These are phyloP conservation scores for Neurospora sp. DNA, from an alignment of 495 filamentous ascomycete genomes.

Conservation along the genomic window DNA sequence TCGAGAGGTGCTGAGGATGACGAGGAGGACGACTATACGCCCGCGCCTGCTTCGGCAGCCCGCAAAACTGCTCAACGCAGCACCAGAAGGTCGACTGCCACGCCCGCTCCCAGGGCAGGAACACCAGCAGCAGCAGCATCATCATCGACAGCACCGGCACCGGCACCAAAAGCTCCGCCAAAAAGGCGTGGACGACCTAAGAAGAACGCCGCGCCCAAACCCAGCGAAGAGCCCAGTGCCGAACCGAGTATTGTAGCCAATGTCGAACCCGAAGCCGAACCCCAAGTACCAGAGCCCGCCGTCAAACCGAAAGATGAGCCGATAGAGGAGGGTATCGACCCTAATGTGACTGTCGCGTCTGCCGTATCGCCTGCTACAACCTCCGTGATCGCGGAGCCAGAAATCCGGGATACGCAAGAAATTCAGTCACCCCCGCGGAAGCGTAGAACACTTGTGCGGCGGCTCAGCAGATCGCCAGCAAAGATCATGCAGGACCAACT, in stretches of 20 bases:
- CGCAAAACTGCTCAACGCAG: slow-evolving; percentile 19
- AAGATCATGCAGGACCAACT: not conserved
- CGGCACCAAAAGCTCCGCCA: slow-evolving; percentile 20
- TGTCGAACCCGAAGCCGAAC: not conserved
- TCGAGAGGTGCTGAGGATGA: slow-evolving; percentile 47
- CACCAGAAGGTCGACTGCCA: slow-evolving; percentile 46
- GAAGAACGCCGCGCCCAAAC: slow-evolving; percentile 5
- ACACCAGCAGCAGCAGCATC: not conserved
- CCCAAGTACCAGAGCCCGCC: not conserved
- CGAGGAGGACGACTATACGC: slow-evolving; percentile 72
- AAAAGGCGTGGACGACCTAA: slow-evolving; percentile 20
- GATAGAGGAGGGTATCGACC: slow-evolving; percentile 41
- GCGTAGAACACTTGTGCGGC: slow-evolving; percentile 56
- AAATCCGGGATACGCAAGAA: not conserved
- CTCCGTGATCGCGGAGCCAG: slow-evolving; percentile 19
- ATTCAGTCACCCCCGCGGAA: slow-evolving; percentile 41
- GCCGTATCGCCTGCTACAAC: slow-evolving; percentile 34
- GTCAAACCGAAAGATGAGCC: not conserved
- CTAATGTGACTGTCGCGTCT: slow-evolving; percentile 39
- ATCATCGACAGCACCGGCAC: slow-evolving; percentile 13
- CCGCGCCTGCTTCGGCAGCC: slow-evolving; percentile 42
- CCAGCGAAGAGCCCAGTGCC: slow-evolving; percentile 42
- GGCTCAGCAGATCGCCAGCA: slow-evolving; percentile 18
- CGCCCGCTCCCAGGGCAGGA: slow-evolving; percentile 22
- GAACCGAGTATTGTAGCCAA: not conserved